Percentiles rank a stretch among this genome's conserved stretches.
These are phyloP conservation scores for Xylaria polymorpha DNA, from an alignment of 2,329 filamentous ascomycete species.

Conservation along the genomic window DNA sequence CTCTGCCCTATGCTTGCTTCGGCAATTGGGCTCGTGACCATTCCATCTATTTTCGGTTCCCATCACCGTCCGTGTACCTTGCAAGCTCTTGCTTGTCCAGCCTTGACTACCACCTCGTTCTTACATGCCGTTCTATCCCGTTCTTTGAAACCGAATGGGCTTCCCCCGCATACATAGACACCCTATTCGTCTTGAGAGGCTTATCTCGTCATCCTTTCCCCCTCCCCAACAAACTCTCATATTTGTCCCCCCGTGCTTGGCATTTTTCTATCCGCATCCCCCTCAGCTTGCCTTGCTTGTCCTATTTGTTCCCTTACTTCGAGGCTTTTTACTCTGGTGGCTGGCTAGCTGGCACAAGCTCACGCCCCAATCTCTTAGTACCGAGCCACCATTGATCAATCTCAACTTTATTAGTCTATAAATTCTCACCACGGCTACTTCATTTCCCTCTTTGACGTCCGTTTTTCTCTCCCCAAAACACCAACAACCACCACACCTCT, in stretches of 20 bases:
- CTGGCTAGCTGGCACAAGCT: constrained; percentile 2
- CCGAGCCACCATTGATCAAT: neutral
- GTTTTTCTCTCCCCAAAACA: neutral
- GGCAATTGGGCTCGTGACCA: constrained; percentile 5
- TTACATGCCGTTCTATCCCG: neutral
- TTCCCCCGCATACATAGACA: neutral
- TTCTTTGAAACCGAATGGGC: neutral
- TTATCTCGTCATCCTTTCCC: neutral
- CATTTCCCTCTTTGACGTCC: neutral
- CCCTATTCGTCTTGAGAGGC: neutral
- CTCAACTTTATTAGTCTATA: neutral
- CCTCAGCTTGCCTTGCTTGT: neutral
- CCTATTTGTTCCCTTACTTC: neutral
- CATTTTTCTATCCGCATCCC: neutral
- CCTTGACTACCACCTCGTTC: neutral
- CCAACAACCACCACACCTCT: neutral
- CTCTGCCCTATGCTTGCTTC: constrained; percentile 2
- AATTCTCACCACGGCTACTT: neutral
- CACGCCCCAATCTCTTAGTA: constrained; percentile 1
- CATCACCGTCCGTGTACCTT: neutral
- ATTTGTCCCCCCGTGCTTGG: neutral
- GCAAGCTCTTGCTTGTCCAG: neutral
- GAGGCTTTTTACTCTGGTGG: neutral
- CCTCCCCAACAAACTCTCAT: neutral
- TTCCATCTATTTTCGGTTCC: neutral